phyloP scores from a whole-genome alignment of 169 alveolate genomes.

The Cystoisospora suis region DNA sequence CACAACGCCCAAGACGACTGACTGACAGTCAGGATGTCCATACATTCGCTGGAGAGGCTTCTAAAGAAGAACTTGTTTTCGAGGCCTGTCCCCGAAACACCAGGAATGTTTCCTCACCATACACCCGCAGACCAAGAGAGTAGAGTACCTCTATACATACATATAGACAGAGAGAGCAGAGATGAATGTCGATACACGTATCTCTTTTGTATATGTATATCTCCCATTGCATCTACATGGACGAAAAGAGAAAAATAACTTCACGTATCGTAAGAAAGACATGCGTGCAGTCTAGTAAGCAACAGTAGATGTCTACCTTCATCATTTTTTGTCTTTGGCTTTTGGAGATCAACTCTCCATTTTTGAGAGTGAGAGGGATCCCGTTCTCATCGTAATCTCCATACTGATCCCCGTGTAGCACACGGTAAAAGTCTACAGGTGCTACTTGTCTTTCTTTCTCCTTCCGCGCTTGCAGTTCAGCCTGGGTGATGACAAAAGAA shows the following conservation, averaged over 20 bases:
- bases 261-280: not conserved
- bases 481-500: not conserved
- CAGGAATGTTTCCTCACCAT: too few relatives aligned
- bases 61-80: too few relatives aligned
- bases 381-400: constrained; percentile 39
- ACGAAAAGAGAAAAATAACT: not conserved
- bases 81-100: too few relatives aligned
- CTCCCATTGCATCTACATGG: too few relatives aligned
- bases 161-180: too few relatives aligned
- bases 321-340: constrained; percentile 26
- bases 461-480: constrained; percentile 33
- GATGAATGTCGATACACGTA: too few relatives aligned
- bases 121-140: too few relatives aligned
- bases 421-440: constrained; percentile 3
- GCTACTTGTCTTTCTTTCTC: constrained; percentile 1
- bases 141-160: too few relatives aligned
- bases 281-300: not conserved
- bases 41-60: too few relatives aligned
- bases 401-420: constrained; percentile 17
- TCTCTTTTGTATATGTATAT: too few relatives aligned
- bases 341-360: constrained; percentile 12
- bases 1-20: too few relatives aligned
- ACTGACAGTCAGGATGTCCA: too few relatives aligned
- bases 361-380: constrained; percentile 35
- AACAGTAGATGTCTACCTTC: not conserved